These are phyloP conservation scores for Phlebiopsis gigantea DNA, from an alignment of 768 basidiomycete species.

Conservation along the genomic window DNA sequence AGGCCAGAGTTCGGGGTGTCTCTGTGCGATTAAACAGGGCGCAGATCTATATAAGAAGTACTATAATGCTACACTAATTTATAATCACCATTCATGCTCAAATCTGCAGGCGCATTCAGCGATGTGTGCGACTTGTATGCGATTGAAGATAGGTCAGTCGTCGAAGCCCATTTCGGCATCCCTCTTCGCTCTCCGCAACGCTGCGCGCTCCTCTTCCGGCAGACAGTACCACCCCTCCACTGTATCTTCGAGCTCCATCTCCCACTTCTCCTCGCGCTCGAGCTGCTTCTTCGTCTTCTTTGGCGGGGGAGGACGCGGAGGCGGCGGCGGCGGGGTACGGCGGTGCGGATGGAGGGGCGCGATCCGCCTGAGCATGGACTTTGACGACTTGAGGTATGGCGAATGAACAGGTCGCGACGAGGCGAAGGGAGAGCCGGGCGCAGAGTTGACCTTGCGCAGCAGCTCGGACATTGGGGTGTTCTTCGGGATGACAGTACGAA, in stretches of 20 bases:
- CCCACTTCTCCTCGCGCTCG: conserved; percentile 72
- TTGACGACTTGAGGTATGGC: conserved; percentile 61
- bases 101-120: neutral
- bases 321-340: conserved; percentile 67
- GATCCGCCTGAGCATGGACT: conserved; percentile 56
- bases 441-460: conserved; percentile 64
- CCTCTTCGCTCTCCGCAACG: conserved; percentile 53
- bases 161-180: conserved; percentile 52
- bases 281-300: conserved; percentile 81
- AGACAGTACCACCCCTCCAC: conserved; percentile 53
- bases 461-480: conserved; percentile 72
- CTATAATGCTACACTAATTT: neutral
- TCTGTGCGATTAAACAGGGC: neutral
- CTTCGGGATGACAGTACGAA: conserved; percentile 40
- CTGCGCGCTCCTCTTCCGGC: conserved; percentile 30
- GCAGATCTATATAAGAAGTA: neutral
- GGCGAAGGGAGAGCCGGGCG: conserved; percentile 57
- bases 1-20: neutral
- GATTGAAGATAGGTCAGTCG: conserved; percentile 20
- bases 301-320: conserved; percentile 62
- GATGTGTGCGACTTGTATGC: no score
- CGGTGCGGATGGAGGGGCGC: conserved; percentile 75
- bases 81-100: conserved; percentile 2
- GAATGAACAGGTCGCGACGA: conserved; percentile 43
- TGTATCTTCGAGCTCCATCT: conserved; percentile 70